Base-by-base conservation (phyloP, 2,329 filamentous ascomycete genomes). In the Microdochium paspali region DNA sequence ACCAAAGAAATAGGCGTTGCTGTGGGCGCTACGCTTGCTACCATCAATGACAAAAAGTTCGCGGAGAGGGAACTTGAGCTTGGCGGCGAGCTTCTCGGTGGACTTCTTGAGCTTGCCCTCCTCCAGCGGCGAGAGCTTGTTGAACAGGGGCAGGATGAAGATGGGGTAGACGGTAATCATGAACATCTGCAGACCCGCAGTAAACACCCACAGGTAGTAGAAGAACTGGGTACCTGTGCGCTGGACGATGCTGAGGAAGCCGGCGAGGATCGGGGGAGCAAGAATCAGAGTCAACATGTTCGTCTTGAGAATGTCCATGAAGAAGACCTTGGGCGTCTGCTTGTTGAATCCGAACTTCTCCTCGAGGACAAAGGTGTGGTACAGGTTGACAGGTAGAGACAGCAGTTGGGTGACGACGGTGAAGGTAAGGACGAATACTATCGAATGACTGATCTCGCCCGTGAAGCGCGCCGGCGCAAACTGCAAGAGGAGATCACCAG, bases 261-360 rank as follows among this genome's bases (percentile, higher is more conserved):
- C 93, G 55, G 88, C 87, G 53, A 96, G 85, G 56, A 98, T 85
- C 1, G 94, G 93, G 46, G 89, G 83, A 51, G 88, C 85, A 50
- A 98, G 77, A 44, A 80, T 82, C 55, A 94, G 76, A 46, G 84
- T 81, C 50, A 98, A 78, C 56, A 87, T 76, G 66, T 95, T 90
- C 26, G 85, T 83, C 76, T 98, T 98, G 71, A 97, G 66, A 71
- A 95, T 82, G 65, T 98, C 93, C 58, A 80, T 87, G 46, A 96
- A 63, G 76, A 91, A 98, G 25, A 97, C 76, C 66, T 82, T 83
- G 47, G 89, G 72, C 0, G 93, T 97, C 75, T 95, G 90, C 73
- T 98, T 98, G 70, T 98, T 98, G 80, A 98, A 98, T 45, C 93
- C 93, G 59, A 95, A 98, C 63, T 89, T 87, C 70, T 96, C 90